These are phyloP conservation scores for Pseudonitzschia delicatissima DNA, from an alignment of 108 stramenopile genomes.

Conservation along the genomic window DNA sequence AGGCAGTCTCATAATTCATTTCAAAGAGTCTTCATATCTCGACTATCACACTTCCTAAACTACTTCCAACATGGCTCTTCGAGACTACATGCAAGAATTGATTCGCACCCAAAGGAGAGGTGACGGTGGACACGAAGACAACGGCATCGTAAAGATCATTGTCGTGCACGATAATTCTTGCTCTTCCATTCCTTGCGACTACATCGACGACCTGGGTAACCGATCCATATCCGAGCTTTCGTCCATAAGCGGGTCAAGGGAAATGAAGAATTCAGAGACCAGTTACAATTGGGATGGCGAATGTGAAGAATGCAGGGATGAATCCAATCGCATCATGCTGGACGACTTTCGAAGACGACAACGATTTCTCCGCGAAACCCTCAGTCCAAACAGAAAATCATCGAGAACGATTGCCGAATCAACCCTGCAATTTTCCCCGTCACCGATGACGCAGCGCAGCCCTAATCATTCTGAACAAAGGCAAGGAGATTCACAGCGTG, in stretches of 20 bases:
- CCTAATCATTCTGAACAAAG: too few relatives aligned
- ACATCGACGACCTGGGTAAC: background rate
- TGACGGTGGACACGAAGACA: background rate
- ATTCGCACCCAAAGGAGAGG: background rate
- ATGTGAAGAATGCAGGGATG: background rate
- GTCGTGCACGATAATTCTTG: background rate
- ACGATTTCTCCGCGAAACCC: background rate
- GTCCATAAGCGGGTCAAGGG: too few relatives aligned
- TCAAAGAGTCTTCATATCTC: too few relatives aligned
- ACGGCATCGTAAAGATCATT: background rate
- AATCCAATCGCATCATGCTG: background rate
- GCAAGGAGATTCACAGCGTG: too few relatives aligned
- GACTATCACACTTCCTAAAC: background rate
- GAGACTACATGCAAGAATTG: slow-evolving; percentile 2
- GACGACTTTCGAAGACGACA: background rate
- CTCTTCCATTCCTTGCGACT: background rate
- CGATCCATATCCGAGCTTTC: too few relatives aligned
- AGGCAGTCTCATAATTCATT: too few relatives aligned
- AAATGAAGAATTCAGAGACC: too few relatives aligned
- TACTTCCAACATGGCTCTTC: slow-evolving; percentile 1
- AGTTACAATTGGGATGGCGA: background rate
- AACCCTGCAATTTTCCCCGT: too few relatives aligned
- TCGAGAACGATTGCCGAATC: too few relatives aligned
- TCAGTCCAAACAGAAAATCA: background rate
- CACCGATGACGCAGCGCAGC: too few relatives aligned